Evolutionary conservation across 2,329 filamentous ascomycete genomes (phyloP).

Genomic region (Lachnellula hyalina): DNA sequence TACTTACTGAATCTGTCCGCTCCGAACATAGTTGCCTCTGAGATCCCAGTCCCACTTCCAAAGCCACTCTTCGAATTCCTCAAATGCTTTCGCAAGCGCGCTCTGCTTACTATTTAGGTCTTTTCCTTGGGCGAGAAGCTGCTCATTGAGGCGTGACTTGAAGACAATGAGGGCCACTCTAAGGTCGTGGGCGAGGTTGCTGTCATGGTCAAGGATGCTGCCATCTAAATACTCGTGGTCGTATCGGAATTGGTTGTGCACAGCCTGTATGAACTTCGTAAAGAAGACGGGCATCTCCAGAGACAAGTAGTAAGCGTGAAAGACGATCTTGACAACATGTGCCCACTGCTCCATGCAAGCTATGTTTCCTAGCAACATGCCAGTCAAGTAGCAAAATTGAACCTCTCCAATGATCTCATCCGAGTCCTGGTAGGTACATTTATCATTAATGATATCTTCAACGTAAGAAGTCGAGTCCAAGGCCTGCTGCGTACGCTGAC

Average conservation of each 20-base stretch:
- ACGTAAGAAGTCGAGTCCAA: constrained; percentile 47
- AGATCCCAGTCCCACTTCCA: constrained; percentile 52
- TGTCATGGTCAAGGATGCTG: constrained; percentile 34
- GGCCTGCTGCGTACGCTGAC: constrained; percentile 39
- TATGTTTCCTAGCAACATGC: constrained; percentile 52
- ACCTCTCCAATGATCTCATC: constrained; percentile 52
- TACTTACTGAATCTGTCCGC: constrained; percentile 38
- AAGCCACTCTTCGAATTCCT: constrained; percentile 43
- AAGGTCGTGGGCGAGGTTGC: constrained; percentile 32
- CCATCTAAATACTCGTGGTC: constrained; percentile 44
- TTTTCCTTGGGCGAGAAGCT: constrained; percentile 35
- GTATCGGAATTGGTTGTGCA: constrained; percentile 52
- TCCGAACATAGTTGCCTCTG: constrained; percentile 42
- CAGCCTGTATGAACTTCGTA: constrained; percentile 41
- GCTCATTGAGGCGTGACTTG: constrained; percentile 47
- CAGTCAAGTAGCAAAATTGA: constrained; percentile 54
- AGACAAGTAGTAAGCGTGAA: constrained; percentile 45
- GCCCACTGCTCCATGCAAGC: constrained; percentile 59
- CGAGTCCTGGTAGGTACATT: constrained; percentile 28
- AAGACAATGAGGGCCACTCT: constrained; percentile 48
- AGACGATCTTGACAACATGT: constrained; percentile 47
- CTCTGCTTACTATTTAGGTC: constrained; percentile 37
- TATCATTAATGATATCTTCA: constrained; percentile 35
- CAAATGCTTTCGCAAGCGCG: constrained; percentile 44
- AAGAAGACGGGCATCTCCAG: constrained; percentile 40